Evolutionary conservation across 2,329 filamentous ascomycete genomes (phyloP).

Genomic region (Fusarium musae): DNA sequence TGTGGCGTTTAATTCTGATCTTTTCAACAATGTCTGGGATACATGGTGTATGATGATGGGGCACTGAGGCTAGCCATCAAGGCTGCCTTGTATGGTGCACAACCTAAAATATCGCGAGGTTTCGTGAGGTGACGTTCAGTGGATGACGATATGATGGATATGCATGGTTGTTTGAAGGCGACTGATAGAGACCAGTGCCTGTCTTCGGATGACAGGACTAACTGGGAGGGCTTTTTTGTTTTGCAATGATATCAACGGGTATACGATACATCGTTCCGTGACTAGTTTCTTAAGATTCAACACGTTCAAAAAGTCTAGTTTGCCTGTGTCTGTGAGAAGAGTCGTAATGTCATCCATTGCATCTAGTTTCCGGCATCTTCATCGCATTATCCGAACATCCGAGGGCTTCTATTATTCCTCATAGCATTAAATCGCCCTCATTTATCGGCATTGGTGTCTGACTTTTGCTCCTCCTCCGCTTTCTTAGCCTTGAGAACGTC

Average conservation of each 20-base stretch:
- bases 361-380: background rate
- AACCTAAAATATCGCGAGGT: conserved; percentile 29
- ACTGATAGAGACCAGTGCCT: conserved; percentile 35
- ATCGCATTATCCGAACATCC: background rate
- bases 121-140: conserved; percentile 13
- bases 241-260: conserved; percentile 46
- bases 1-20: conserved; percentile 41
- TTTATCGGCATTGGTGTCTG: background rate
- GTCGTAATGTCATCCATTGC: background rate
- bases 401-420: background rate
- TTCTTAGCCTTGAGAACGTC: conserved; percentile 57
- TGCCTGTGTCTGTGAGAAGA: background rate
- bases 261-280: conserved; percentile 42
- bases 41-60: conserved; percentile 30
- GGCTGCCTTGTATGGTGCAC: conserved; percentile 28
- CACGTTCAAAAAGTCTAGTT: conserved; percentile 7
- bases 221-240: conserved; percentile 29
- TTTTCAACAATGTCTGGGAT: conserved; percentile 35
- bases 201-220: conserved; percentile 15
- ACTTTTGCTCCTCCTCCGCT: conserved; percentile 22
- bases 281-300: conserved; percentile 34
- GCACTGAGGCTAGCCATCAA: conserved; percentile 30
- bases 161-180: conserved; percentile 24
- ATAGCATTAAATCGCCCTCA: background rate
- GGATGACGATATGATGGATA: conserved; percentile 31